Evolutionary conservation across 768 basidiomycete genomes (phyloP).

Genomic region (Solioccasus polychromus): DNA sequence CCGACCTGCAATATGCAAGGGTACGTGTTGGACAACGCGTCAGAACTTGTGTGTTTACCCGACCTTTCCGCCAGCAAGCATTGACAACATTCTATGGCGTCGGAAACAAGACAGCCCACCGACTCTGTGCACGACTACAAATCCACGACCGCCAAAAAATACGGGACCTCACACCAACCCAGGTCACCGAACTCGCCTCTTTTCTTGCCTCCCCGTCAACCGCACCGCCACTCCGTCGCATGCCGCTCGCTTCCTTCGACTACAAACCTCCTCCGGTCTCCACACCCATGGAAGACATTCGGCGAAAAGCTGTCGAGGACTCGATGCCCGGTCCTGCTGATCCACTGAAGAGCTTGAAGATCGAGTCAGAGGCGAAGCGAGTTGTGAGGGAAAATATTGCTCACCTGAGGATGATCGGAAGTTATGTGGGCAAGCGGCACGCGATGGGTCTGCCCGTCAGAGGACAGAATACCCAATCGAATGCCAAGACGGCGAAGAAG

Average conservation of each 20-base stretch:
- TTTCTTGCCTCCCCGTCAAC: constrained; percentile 90
- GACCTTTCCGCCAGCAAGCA: constrained; percentile 60
- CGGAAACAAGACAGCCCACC: constrained; percentile 67
- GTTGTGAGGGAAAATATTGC: constrained; percentile 87
- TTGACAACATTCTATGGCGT: constrained; percentile 89
- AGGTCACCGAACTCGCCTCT: constrained; percentile 89
- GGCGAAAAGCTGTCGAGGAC: constrained; percentile 30
- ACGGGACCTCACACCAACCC: constrained; percentile 75
- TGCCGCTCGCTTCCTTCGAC: constrained; percentile 59
- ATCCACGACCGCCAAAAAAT: constrained; percentile 87
- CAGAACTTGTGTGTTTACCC: not conserved
- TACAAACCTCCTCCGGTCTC: constrained; percentile 49
- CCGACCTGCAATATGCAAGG: constrained; percentile 72
- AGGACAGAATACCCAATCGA: constrained; percentile 89
- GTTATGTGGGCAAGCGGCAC: constrained; percentile 89
- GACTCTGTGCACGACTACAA: constrained; percentile 87
- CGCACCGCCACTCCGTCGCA: constrained; percentile 59
- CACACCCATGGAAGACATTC: constrained; percentile 30
- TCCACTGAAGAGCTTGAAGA: constrained; percentile 68
- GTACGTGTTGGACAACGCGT: constrained; percentile 42
- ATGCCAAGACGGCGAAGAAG: constrained; percentile 86
- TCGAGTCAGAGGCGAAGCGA: constrained; percentile 84
- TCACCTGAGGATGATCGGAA: constrained; percentile 91
- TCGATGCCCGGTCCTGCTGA: constrained; percentile 45
- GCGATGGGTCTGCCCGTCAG: constrained; percentile 92